These are phyloP conservation scores for Diversispora epigaea DNA, from an alignment of 192 early-diverging fungal genomes.

Conservation along the genomic window DNA sequence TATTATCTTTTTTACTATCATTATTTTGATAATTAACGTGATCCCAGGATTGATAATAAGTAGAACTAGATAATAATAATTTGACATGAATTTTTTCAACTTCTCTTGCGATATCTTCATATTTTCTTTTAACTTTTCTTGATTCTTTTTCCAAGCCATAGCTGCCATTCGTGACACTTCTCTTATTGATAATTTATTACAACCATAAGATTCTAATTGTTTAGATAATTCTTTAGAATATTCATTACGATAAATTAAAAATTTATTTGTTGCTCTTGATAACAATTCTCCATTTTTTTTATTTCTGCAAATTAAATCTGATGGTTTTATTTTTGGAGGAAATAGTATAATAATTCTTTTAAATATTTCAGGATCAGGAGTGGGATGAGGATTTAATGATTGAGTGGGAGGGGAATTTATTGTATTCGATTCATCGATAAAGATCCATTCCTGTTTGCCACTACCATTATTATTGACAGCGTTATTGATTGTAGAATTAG, in stretches of 20 bases:
- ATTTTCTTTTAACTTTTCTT: constrained; percentile 12
- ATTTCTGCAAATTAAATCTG: constrained; percentile 15
- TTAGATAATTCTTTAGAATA: constrained; percentile 21
- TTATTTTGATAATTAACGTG: no score
- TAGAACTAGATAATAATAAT: constrained; percentile 3
- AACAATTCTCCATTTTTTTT: constrained; percentile 1
- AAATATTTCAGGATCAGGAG: neutral
- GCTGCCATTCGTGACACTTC: constrained; percentile 20
- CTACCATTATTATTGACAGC: no score
- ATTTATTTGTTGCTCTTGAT: constrained; percentile 25
- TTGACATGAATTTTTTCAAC: constrained; percentile 20
- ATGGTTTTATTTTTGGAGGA: constrained; percentile 24
- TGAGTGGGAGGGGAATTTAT: constrained; percentile 11
- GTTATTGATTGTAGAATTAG: no score
- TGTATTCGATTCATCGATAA: constrained; percentile 21
- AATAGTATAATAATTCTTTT: constrained; percentile 4
- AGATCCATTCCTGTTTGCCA: constrained; percentile 10
- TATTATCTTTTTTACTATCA: no score
- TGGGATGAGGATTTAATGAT: neutral
- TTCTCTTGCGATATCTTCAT: constrained; percentile 28
- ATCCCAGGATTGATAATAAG: neutral
- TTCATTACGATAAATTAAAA: constrained; percentile 32
- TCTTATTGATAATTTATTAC: constrained; percentile 7
- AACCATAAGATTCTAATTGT: neutral
- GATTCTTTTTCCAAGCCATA: constrained; percentile 26